Conservation (phyloP, 108 stramenopile species). For the Aurantiochytrium sp. region DNA sequence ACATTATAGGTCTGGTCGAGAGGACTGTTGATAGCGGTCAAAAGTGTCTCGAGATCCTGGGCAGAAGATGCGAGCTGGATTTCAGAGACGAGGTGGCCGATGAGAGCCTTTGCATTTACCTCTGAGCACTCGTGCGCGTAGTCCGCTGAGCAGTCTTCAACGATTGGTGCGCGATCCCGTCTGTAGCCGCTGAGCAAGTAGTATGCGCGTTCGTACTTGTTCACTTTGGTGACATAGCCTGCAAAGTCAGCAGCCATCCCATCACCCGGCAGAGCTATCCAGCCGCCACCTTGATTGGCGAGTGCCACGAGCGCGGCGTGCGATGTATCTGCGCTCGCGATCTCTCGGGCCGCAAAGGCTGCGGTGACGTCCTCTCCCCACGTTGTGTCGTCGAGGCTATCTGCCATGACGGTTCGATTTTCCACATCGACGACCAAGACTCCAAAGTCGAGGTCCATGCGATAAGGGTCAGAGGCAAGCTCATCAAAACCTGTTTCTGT, state of each 20-base stretch:
- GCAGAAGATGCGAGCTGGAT: neutral
- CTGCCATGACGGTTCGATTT: neutral
- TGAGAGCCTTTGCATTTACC: neutral
- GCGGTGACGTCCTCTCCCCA: neutral
- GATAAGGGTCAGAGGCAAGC: neutral
- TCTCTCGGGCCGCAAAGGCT: neutral
- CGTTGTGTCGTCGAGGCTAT: neutral
- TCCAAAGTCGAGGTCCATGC: neutral
- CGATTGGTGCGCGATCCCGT: neutral
- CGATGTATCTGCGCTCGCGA: neutral
- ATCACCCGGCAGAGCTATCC: neutral
- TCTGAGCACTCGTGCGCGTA: neutral
- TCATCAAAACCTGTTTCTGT: too few relatives aligned
- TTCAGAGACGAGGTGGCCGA: neutral
- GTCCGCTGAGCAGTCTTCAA: neutral
- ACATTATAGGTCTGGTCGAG: neutral
- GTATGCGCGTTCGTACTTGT: neutral
- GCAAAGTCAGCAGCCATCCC: neutral
- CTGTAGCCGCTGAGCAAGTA: neutral
- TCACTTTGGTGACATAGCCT: neutral
- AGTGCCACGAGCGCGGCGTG: neutral
- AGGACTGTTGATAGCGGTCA: neutral
- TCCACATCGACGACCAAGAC: neutral
- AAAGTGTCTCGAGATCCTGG: neutral
- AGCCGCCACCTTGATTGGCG: neutral